Evolutionary conservation across 1,284 basidiomycete species (phyloP).

Genomic region (Sanguinoderma infundibulare): DNA sequence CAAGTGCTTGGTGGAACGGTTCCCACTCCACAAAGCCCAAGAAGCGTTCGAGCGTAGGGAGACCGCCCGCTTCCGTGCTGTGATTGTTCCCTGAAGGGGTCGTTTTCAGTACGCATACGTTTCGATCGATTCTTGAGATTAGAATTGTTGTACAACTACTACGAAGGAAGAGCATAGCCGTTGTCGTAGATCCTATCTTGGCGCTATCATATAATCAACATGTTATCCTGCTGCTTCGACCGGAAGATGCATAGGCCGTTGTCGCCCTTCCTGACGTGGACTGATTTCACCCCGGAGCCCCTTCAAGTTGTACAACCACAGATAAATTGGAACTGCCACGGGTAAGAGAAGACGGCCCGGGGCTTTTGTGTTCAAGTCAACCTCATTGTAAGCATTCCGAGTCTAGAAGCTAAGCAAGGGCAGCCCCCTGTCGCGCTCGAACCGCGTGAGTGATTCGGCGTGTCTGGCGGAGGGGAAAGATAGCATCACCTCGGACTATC

Average conservation of each 20-base stretch:
- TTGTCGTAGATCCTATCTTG: neutral
- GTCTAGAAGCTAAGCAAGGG: too few species aligned
- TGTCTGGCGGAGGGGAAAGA: too few species aligned
- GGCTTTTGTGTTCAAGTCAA: too few species aligned
- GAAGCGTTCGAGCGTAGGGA: slow-evolving; percentile 31
- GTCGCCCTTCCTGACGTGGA: too few species aligned
- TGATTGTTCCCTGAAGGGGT: slow-evolving; percentile 28
- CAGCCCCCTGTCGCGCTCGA: too few species aligned
- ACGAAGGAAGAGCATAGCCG: neutral
- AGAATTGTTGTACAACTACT: neutral
- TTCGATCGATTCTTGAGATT: neutral
- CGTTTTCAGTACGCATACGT: neutral
- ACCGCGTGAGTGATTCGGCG: too few species aligned
- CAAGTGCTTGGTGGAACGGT: slow-evolving; percentile 30
- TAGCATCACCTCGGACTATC: too few species aligned
- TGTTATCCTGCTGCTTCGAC: slow-evolving; percentile 8
- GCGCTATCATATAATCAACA: slow-evolving; percentile 29
- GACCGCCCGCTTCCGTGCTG: slow-evolving; percentile 34
- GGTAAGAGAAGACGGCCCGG: too few species aligned
- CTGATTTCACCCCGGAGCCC: too few species aligned
- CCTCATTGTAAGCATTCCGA: too few species aligned
- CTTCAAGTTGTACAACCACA: too few species aligned
- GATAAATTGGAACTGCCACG: too few species aligned
- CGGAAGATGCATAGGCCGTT: slow-evolving; percentile 18
- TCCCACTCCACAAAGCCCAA: slow-evolving; percentile 32